phyloP scores from a whole-genome alignment of 83 land plant genomes.

The Picea abies region DNA sequence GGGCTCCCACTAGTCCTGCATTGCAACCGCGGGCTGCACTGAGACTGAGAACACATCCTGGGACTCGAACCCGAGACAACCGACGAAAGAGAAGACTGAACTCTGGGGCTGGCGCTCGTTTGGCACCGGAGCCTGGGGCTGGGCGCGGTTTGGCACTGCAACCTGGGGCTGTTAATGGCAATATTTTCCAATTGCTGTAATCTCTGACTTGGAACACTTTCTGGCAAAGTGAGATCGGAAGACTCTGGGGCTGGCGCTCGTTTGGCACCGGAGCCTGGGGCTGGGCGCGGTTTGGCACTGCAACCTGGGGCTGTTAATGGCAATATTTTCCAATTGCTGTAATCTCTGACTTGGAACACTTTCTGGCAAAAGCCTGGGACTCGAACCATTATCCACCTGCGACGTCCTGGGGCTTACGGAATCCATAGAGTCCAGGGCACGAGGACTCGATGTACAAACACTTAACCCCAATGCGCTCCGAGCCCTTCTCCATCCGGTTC shows the following conservation, averaged over 20 bases:
- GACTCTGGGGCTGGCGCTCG: constrained; percentile 14
- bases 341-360: constrained; percentile 6
- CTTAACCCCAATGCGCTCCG: constrained; percentile 19
- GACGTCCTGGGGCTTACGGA: constrained; percentile 10
- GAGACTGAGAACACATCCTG: constrained; percentile 13
- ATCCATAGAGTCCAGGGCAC: constrained; percentile 24
- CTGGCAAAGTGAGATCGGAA: too few species aligned
- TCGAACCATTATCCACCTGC: background rate
- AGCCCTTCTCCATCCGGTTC: constrained; percentile 63
- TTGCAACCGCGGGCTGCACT: constrained; percentile 33
- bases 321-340: constrained; percentile 17
- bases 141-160: constrained; percentile 28
- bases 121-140: constrained; percentile 29
- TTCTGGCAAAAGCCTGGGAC: constrained; percentile 28
- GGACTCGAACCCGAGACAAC: constrained; percentile 13
- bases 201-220: constrained; percentile 9
- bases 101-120: constrained; percentile 2
- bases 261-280: constrained; percentile 25
- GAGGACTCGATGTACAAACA: constrained; percentile 47
- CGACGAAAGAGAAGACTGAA: constrained; percentile 3
- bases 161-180: constrained; percentile 17
- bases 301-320: constrained; percentile 11
- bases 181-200: constrained; percentile 11
- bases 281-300: constrained; percentile 30
- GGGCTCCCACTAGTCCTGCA: constrained; percentile 32